Base-by-base conservation (phyloP, 192 early-diverging fungal genomes). In the Anaeromyces robustus region DNA sequence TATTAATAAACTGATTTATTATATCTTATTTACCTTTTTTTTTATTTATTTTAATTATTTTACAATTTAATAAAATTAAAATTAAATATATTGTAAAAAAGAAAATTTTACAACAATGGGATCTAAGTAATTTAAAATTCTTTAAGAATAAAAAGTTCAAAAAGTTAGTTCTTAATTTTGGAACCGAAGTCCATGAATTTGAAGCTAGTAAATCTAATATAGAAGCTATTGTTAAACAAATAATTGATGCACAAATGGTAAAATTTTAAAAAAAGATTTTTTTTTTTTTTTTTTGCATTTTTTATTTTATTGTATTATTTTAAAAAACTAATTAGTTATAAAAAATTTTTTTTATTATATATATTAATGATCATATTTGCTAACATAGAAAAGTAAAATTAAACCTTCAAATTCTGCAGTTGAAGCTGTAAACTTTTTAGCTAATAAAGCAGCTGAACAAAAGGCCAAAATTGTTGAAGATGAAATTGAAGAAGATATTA, bases 181-280 rank as follows among this genome's bases (percentile, higher is more conserved):
- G 81, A 17, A 43, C 77, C 3, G 86, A 87, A 31, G 80, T 81
- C 19, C 81, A 84, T 30, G 88, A 90, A 79, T 89, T 85, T 34
- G 87, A 90, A 80, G 88, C 86, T 19, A 86, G 86, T n/a, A 90
- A 90, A 81, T 78, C 79, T 12, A 86, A 90, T 80, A 79, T 90
- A 12, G 79, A 83, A 18, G 78, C 77, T 6, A 39, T 89, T 32
- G 29, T 78, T 22, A 80, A 77, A 31, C 68, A 83, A 34, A 78
- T 86, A 78, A 84, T 87, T 39, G 77, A 68, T 68, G 2, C 52
- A 4, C 52, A 68, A 68, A 68, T 68, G 52, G 52, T 68, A 68
- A 34, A 34, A n/a, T n/a, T n/a, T n/a, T n/a, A n/a, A n/a, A n/a
- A n/a, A n/a, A n/a, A n/a, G n/a, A n/a, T n/a, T n/a, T n/a, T n/a